These are phyloP conservation scores for Trypanosoma rangeli DNA, from an alignment of 208 protist species.

Conservation along the genomic window DNA sequence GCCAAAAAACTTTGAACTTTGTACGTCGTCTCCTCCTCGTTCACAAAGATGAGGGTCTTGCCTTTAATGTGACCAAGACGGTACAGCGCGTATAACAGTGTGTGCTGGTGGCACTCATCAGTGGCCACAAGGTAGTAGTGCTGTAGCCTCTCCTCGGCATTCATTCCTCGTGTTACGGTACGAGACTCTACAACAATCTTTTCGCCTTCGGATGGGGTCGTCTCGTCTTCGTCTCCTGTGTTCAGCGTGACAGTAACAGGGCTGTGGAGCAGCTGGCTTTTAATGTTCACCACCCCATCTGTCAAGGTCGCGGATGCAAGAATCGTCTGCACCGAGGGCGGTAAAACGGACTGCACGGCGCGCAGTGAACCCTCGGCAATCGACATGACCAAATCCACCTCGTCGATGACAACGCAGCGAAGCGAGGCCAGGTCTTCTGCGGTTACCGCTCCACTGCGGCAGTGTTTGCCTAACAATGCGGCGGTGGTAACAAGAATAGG, in stretches of 20 bases:
- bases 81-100: slow-evolving; percentile 94
- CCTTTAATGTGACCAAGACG: slow-evolving; percentile 92
- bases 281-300: slow-evolving; percentile 91
- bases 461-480: slow-evolving; percentile 74
- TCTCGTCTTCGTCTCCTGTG: slow-evolving; percentile 63
- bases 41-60: slow-evolving; percentile 97
- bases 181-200: slow-evolving; percentile 71
- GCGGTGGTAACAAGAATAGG: slow-evolving; percentile 87
- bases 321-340: slow-evolving; percentile 90
- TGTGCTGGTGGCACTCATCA: slow-evolving; percentile 92
- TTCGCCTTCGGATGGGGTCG: slow-evolving; percentile 31
- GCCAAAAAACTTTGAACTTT: slow-evolving; percentile 96
- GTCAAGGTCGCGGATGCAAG: slow-evolving; percentile 95
- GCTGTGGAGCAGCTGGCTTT: slow-evolving; percentile 93
- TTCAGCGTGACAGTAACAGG: slow-evolving; percentile 91
- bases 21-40: slow-evolving; percentile 93
- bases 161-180: slow-evolving; percentile 44
- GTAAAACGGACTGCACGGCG: slow-evolving; percentile 83
- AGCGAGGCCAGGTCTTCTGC: slow-evolving; percentile 61
- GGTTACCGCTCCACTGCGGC: slow-evolving; percentile 52
- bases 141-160: slow-evolving; percentile 45
- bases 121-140: slow-evolving; percentile 91
- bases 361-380: slow-evolving; percentile 93
- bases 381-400: slow-evolving; percentile 95
- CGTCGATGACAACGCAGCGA: slow-evolving; percentile 93